Base-by-base conservation (phyloP, 2,329 filamentous ascomycete species). In the Colletotrichum higginsianum region DNA sequence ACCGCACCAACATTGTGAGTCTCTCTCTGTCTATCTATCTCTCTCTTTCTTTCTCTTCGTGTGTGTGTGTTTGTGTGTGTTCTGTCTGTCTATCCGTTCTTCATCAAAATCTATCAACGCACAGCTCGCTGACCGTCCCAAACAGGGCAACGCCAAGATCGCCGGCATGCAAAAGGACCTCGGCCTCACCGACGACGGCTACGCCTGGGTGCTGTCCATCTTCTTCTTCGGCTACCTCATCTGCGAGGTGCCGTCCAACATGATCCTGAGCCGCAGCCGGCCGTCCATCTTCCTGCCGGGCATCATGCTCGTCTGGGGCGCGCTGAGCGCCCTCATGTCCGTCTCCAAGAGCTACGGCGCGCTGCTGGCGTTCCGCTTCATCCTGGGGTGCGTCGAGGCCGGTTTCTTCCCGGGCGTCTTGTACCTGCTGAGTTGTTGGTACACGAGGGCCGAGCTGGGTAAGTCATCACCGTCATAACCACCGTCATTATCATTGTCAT, bases 401-500 rank as follows among this genome's bases (percentile, higher is more conserved):
- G 86, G 86, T 2, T 88, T 89, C 72, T 84, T 85, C 3, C 87
- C 87, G 0, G 87, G 86, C 23, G 84, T 87, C 2, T 76, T 89
- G 15, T 82, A 85, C 46, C 81, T 88, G 49, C 80, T 90, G n/a
- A 87, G 84, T 1, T 87, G 84, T 2, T 90, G 87, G 87, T 90
- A 90, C 76, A 88, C 86, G 2, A 61, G 53, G 18, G 61, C 61
- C 12, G 71, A 71, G 11, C 58, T 71, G 13, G 71, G 61, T 70
- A 60, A 7, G 66, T 66, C 18, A 21, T 3, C 15, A 23, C 35
- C 30, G 1, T 30, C 30, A 30, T 8, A 7, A 30, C 6, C 30
- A 30, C 30, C 7, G 7, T 30, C 7, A 9, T 30, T 8, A 8
- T 30, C 7, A 7, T 8, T 2, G 7, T 30, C 7, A 9, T 30